These are phyloP conservation scores for Suhomyces faveliae DNA, from an alignment of 805 yeast species.

Conservation along the genomic window DNA sequence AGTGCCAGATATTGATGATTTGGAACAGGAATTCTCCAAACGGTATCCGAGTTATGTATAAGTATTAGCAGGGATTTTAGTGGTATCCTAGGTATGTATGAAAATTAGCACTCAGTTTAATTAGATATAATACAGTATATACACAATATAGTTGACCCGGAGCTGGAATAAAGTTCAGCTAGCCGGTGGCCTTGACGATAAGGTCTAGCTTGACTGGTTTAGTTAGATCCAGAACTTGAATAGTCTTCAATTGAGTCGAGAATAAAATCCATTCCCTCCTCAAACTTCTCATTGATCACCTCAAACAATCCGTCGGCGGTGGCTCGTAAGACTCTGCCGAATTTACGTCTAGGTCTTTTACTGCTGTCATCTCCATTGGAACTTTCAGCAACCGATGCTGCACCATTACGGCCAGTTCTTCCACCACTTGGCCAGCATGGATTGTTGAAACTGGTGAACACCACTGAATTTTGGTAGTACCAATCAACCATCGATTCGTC, in stretches of 20 bases:
- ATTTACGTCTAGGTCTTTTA: constrained; percentile 84
- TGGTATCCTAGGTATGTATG: background rate
- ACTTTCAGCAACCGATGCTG: constrained; percentile 8
- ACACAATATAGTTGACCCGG: background rate
- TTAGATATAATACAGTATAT: constrained; percentile 3
- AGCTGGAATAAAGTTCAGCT: too few relatives aligned
- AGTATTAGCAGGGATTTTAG: too few relatives aligned
- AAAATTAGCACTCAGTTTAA: background rate
- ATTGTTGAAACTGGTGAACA: constrained; percentile 74
- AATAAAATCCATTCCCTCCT: constrained; percentile 82
- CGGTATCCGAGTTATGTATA: constrained; percentile 62
- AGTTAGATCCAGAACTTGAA: constrained; percentile 6
- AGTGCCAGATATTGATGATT: constrained; percentile 54
- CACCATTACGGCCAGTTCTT: constrained; percentile 22
- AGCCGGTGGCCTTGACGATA: too few relatives aligned
- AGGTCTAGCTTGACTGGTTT: too few relatives aligned
- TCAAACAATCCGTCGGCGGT: constrained; percentile 72
- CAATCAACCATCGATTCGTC: constrained; percentile 91
- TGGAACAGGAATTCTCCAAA: constrained; percentile 55
- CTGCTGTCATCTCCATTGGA: constrained; percentile 28
- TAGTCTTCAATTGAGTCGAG: constrained; percentile 71
- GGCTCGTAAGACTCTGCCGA: constrained; percentile 82
- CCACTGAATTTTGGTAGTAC: constrained; percentile 82
- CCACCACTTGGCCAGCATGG: constrained; percentile 69
- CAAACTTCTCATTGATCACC: constrained; percentile 75